Conservation (phyloP, 129 eudicot genomes). For the Rutidosis leptorrhynchoides region DNA sequence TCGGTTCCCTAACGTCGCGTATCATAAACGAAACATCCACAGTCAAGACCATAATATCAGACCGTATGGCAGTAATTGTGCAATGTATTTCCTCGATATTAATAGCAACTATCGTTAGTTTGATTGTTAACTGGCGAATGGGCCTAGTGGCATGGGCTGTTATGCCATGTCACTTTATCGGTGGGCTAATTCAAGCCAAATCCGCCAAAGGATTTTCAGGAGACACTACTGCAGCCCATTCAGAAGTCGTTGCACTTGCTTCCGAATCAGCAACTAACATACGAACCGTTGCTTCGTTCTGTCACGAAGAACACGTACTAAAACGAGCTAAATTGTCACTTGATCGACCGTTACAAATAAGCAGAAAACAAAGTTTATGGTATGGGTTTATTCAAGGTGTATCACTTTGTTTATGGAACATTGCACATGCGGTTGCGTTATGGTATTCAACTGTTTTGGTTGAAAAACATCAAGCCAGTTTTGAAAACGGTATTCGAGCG, state of each 20-base stretch:
- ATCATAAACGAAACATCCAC: slow-evolving; percentile 68
- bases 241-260: slow-evolving; percentile 62
- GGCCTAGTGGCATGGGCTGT: slow-evolving; percentile 90
- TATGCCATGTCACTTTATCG: slow-evolving; percentile 91
- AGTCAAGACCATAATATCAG: slow-evolving; percentile 74
- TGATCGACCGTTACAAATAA: slow-evolving; percentile 33
- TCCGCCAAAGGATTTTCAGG: slow-evolving; percentile 86
- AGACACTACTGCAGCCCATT: slow-evolving; percentile 51
- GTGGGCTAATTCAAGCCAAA: slow-evolving; percentile 79
- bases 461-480: slow-evolving; percentile 52
- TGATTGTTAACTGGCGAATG: slow-evolving; percentile 75
- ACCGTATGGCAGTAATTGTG: slow-evolving; percentile 82
- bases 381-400: slow-evolving; percentile 79
- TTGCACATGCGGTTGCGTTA: slow-evolving; percentile 80
- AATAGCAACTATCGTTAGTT: slow-evolving; percentile 74
- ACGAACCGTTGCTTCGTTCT: slow-evolving; percentile 63
- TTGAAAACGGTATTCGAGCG: slow-evolving; percentile 60
- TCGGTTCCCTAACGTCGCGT: slow-evolving; percentile 65
- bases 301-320: slow-evolving; percentile 66
- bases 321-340: slow-evolving; percentile 47
- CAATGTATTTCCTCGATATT: slow-evolving; percentile 78
- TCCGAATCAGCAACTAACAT: slow-evolving; percentile 72
- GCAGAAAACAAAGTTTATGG: slow-evolving; percentile 59
- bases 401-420: slow-evolving; percentile 85
- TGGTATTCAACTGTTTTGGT: slow-evolving; percentile 78